Evolutionary conservation across 2,329 filamentous ascomycete genomes (phyloP).

Genomic region (Ilyonectria sp.): DNA sequence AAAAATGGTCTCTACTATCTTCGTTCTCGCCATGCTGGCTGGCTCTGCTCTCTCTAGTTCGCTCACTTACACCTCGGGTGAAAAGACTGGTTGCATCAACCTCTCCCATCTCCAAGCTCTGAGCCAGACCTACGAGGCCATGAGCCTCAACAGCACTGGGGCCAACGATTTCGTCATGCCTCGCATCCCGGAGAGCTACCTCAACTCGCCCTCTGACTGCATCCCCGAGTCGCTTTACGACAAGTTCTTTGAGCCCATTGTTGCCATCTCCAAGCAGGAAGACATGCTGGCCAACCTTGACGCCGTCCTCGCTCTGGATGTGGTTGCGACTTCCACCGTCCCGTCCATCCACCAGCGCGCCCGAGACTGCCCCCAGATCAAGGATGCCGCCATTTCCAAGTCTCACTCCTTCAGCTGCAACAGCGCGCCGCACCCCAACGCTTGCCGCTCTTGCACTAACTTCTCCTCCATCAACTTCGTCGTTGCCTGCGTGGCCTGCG

Average conservation of each 20-base stretch:
- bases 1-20: constrained; percentile 21
- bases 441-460: constrained; percentile 32
- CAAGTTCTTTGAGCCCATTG: constrained; percentile 35
- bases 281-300: constrained; percentile 27
- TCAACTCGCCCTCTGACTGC: constrained; percentile 29
- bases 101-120: constrained; percentile 34
- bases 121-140: constrained; percentile 26
- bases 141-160: constrained; percentile 3
- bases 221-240: constrained; percentile 34
- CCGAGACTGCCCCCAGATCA: constrained; percentile 27
- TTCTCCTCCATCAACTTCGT: constrained; percentile 32
- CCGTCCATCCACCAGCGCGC: constrained; percentile 20
- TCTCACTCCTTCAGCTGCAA: constrained; percentile 26
- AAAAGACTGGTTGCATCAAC: constrained; percentile 22
- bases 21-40: constrained; percentile 25
- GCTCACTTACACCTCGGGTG: constrained; percentile 20
- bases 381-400: constrained; percentile 15
- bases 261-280: constrained; percentile 32
- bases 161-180: constrained; percentile 9
- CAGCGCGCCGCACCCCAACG: constrained; percentile 22
- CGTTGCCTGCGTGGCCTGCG: constrained; percentile 30
- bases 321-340: background rate
- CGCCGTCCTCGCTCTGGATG: constrained; percentile 18
- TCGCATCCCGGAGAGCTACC: constrained; percentile 16
- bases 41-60: constrained; percentile 11